These are phyloP conservation scores for Phytophthora sp. DNA, from an alignment of 352 stramenopile species.

Conservation along the genomic window DNA sequence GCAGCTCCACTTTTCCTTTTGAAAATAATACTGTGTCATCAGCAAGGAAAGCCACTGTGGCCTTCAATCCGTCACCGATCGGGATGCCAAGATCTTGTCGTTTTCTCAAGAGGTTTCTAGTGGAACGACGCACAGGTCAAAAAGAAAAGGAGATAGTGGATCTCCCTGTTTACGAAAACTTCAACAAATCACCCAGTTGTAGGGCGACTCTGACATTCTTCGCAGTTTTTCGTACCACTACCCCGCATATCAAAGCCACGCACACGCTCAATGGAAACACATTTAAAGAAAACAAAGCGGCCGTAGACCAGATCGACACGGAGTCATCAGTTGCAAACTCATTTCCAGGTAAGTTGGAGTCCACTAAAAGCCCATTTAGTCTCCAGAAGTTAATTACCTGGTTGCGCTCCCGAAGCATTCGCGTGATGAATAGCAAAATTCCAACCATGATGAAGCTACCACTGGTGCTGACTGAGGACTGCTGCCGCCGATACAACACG, in stretches of 20 bases:
- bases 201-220: not conserved
- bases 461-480: not conserved
- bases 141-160: too few relatives aligned
- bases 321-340: conserved; percentile 82
- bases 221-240: conserved; percentile 39
- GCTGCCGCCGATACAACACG: conserved; percentile 21
- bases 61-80: too few relatives aligned
- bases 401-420: conserved; percentile 73
- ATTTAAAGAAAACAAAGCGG: conserved; percentile 43
- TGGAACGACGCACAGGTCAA: too few relatives aligned
- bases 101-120: too few relatives aligned
- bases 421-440: conserved; percentile 46
- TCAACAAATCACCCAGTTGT: not conserved
- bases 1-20: too few relatives aligned
- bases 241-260: conserved; percentile 42
- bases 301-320: conserved; percentile 82
- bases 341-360: conserved; percentile 54
- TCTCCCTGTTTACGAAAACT: too few relatives aligned
- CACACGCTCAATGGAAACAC: conserved; percentile 31
- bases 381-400: conserved; percentile 90
- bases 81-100: too few relatives aligned
- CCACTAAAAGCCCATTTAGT: conserved; percentile 65
- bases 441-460: conserved; percentile 22
- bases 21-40: too few relatives aligned
- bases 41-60: too few relatives aligned